phyloP scores from a whole-genome alignment of 2,329 filamentous ascomycete genomes.

The Macroventuria anomochaeta region DNA sequence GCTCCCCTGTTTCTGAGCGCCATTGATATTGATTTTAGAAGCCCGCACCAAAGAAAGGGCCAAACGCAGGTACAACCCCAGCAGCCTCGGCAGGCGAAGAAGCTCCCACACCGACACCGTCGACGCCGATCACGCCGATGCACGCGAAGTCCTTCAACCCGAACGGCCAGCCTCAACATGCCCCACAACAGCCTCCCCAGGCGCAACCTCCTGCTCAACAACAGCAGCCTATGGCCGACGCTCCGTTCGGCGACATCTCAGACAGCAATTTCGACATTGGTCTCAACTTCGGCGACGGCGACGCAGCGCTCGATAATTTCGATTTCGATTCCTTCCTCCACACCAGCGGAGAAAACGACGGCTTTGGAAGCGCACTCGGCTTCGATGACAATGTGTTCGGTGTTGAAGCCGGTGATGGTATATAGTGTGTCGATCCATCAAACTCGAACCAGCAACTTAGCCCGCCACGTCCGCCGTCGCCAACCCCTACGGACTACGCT shows the following conservation, averaged over 20 bases:
- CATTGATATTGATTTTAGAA: conserved; percentile 50
- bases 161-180: conserved; percentile 38
- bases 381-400: conserved; percentile 47
- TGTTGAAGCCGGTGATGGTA: conserved; percentile 41
- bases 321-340: conserved; percentile 73
- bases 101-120: conserved; percentile 57
- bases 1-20: conserved; percentile 30
- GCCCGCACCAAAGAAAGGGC: conserved; percentile 49
- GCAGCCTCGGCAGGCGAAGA: conserved; percentile 53
- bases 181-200: conserved; percentile 34
- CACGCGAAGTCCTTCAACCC: conserved; percentile 50
- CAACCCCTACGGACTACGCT: not conserved
- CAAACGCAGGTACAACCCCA: conserved; percentile 50
- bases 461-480: not conserved
- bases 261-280: conserved; percentile 51
- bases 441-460: not conserved
- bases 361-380: conserved; percentile 42
- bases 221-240: conserved; percentile 47
- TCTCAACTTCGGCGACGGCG: conserved; percentile 56
- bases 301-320: conserved; percentile 71
- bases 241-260: conserved; percentile 51
- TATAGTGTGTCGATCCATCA: conserved; percentile 3
- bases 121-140: conserved; percentile 57
- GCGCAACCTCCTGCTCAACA: conserved; percentile 42
- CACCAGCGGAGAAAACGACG: conserved; percentile 56